Evolutionary conservation across 768 basidiomycete species (phyloP).

Genomic region (Pleurotus salmoneostramineus): DNA sequence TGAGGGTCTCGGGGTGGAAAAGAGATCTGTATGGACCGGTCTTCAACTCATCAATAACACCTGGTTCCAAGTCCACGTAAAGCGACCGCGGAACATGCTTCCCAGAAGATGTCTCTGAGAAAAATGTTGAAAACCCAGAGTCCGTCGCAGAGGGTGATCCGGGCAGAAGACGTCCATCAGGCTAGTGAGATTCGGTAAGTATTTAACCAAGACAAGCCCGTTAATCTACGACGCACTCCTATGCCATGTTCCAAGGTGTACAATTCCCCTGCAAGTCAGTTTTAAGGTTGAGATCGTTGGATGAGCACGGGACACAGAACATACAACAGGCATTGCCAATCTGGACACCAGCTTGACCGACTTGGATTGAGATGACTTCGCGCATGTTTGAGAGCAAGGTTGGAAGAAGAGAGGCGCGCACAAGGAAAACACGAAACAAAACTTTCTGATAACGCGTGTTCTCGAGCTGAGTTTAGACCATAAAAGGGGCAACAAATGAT

Average conservation of each 20-base stretch:
- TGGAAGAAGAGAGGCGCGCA: constrained; percentile 3
- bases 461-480: background rate
- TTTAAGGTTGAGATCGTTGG: constrained; percentile 19
- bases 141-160: constrained; percentile 67
- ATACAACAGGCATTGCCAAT: constrained; percentile 95
- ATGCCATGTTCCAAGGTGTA: constrained; percentile 98
- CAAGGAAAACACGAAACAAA: background rate
- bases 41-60: constrained; percentile 94
- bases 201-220: background rate
- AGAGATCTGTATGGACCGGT: constrained; percentile 87
- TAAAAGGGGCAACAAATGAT: constrained; percentile 8
- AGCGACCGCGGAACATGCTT: constrained; percentile 97
- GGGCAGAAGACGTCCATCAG: constrained; percentile 84
- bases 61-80: constrained; percentile 94
- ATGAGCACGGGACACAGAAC: constrained; percentile 24
- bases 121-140: constrained; percentile 95
- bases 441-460: background rate
- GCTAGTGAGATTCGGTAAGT: constrained; percentile 40
- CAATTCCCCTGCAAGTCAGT: constrained; percentile 72
- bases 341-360: constrained; percentile 95
- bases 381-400: constrained; percentile 49
- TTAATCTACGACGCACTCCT: constrained; percentile 56
- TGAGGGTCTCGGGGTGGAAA: constrained; percentile 96
- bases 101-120: constrained; percentile 90
- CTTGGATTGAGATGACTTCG: constrained; percentile 94